A percentile compares a stretch with the other conserved stretches of the same genome.
phyloP scores from a whole-genome alignment of 2,329 filamentous ascomycete genomes.

The Pyrenochaeta sp. region DNA sequence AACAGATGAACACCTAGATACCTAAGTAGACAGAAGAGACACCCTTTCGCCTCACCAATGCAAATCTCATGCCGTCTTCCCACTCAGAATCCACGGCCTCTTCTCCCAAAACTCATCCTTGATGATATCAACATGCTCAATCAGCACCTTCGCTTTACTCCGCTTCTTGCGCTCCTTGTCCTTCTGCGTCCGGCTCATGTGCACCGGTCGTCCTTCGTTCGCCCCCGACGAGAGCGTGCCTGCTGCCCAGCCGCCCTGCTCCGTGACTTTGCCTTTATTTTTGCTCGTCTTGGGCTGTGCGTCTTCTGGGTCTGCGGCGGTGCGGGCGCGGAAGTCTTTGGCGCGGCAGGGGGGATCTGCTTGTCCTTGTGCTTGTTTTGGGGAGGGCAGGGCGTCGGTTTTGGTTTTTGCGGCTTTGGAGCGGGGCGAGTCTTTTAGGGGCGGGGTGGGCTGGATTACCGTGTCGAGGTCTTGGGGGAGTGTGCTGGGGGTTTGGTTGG shows the following conservation, averaged over 20 bases:
- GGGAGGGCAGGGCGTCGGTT: background rate
- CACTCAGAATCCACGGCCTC: conserved; percentile 73
- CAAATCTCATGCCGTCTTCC: conserved; percentile 34
- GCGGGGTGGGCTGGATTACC: conserved; percentile 1
- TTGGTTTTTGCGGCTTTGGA: conserved; percentile 7
- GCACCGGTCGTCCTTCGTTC: conserved; percentile 50
- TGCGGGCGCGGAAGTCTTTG: background rate
- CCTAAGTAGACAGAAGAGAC: background rate
- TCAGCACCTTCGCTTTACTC: conserved; percentile 78
- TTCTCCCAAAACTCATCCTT: conserved; percentile 92
- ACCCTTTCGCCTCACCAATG: background rate
- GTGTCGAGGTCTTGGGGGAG: background rate
- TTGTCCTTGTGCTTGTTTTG: background rate
- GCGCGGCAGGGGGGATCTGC: background rate
- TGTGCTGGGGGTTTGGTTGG: conserved; percentile 4
- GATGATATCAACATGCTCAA: conserved; percentile 93
- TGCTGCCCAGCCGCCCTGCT: conserved; percentile 21
- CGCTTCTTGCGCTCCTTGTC: conserved; percentile 85
- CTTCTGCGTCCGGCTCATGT: conserved; percentile 77
- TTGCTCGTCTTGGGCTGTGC: conserved; percentile 3
- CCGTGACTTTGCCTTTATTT: conserved; percentile 9
- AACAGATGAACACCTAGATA: too few species aligned
- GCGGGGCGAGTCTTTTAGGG: background rate
- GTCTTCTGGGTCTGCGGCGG: conserved; percentile 4
- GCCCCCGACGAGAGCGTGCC: conserved; percentile 4